These are phyloP conservation scores for Dioscorea dumetorum DNA, from an alignment of 106 monocot species.

Conservation along the genomic window DNA sequence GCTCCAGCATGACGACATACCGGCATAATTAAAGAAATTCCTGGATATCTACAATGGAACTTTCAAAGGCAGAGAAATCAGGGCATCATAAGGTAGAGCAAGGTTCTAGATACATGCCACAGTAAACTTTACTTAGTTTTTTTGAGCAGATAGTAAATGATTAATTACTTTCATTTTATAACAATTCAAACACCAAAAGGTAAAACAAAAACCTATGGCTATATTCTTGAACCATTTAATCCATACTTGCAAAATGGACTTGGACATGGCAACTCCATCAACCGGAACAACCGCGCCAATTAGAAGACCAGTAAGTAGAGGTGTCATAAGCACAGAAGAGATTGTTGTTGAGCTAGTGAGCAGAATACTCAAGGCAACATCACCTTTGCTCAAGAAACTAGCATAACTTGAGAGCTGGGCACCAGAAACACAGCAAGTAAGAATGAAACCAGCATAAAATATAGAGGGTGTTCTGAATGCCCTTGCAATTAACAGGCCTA, in stretches of 20 bases:
- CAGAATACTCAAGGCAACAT: conserved; percentile 91
- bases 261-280: conserved; percentile 95
- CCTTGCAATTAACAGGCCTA: conserved; percentile 79
- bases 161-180: no score
- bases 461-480: conserved; percentile 60
- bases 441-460: conserved; percentile 94
- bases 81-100: no score
- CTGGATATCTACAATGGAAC: no score
- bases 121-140: no score
- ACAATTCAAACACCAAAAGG: no score
- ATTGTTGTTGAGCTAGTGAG: conserved; percentile 90
- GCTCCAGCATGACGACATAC: no score
- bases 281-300: conserved; percentile 96
- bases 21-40: no score
- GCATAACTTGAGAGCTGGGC: conserved; percentile 99
- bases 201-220: no score
- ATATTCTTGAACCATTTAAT: not conserved
- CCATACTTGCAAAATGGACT: conserved; percentile 94
- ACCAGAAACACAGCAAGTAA: conserved; percentile 92
- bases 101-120: no score
- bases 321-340: conserved; percentile 86
- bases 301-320: conserved; percentile 76
- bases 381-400: conserved; percentile 94
- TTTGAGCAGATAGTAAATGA: no score
- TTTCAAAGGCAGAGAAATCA: no score